Base-by-base conservation (phyloP, 352 stramenopile species). In the Pythium guiyangense region DNA sequence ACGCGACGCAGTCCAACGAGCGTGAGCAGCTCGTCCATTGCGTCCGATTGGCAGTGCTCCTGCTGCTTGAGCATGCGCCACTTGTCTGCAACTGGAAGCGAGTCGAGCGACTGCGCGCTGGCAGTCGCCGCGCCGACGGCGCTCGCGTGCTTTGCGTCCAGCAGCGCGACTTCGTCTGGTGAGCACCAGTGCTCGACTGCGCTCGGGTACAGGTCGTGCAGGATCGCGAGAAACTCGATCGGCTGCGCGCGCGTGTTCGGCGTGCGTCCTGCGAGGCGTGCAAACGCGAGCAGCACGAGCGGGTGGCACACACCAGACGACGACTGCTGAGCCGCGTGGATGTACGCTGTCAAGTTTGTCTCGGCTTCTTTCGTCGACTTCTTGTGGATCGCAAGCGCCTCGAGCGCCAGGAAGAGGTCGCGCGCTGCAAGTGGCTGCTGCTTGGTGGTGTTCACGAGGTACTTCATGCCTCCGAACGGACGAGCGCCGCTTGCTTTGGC, bases 1-100 rank as follows among this genome's bases (percentile, higher is more conserved):
- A 97, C 88, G 52, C 83, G 82, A 11, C 59, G 74, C n/a, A 96
- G 67, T 1, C 88, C 88, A 29, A 89, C 88, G 44, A 96, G 73
- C 50, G 84, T 86, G 17, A 96, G 47, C 20, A 97, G 60, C 37
- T 88, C 65, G 8, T 96, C 85, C 84, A 96, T 95, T 4, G 79
- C 84, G 17, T 81, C 49, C 3, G 86, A 94, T 0, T 64, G 40
- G 43, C 73, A 75, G 8, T 64, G 53, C 45, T 83, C 51, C 34
- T 78, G 69, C 6, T 54, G 54, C 53, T 91, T 86, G 25, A 93
- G 51, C 40, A 69, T 69, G 34, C 72, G 55, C 88, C 88, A 97
- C 18, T 70, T 69, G 44, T 93, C 70, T 25, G 71, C 55, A 6
- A 77, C 48, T 12, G 46, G 49, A 14, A 49, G 14, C 12, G 56